phyloP scores from a whole-genome alignment of 768 basidiomycete genomes.

The Boletus vinaceobasis region DNA sequence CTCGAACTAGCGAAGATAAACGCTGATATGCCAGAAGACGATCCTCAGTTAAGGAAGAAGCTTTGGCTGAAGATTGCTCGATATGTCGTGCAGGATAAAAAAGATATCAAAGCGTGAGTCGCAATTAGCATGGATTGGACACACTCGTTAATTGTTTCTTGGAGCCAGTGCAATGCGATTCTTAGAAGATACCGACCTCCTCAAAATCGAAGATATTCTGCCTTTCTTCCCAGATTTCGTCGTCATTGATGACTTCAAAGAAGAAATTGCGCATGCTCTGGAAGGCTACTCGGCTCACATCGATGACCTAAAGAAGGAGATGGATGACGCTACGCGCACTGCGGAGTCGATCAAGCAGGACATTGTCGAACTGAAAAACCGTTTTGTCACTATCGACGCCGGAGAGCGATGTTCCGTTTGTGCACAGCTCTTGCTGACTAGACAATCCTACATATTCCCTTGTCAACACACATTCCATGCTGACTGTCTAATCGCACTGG shows the following conservation, averaged over 20 bases:
- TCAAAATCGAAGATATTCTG: conserved; percentile 98
- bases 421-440: conserved; percentile 65
- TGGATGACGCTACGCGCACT: conserved; percentile 91
- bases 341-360: conserved; percentile 94
- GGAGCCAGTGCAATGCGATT: conserved; percentile 87
- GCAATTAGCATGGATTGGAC: neutral
- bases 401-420: conserved; percentile 86
- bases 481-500: conserved; percentile 92
- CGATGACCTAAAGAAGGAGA: conserved; percentile 83
- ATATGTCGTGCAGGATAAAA: conserved; percentile 96
- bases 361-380: conserved; percentile 76
- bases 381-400: conserved; percentile 89
- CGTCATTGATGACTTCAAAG: conserved; percentile 99
- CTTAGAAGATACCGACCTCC: conserved; percentile 87
- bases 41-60: conserved; percentile 82
- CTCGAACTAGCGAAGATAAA: conserved; percentile 92
- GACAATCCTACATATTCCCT: conserved; percentile 98
- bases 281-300: conserved; percentile 94
- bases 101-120: conserved; percentile 95
- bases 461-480: conserved; percentile 98
- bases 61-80: conserved; percentile 99
- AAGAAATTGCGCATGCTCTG: conserved; percentile 93
- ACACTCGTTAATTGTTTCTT: neutral
- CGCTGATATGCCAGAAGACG: conserved; percentile 92
- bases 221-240: conserved; percentile 99